Conservation (phyloP, 805 yeast genomes). For the Pichia heedii region DNA sequence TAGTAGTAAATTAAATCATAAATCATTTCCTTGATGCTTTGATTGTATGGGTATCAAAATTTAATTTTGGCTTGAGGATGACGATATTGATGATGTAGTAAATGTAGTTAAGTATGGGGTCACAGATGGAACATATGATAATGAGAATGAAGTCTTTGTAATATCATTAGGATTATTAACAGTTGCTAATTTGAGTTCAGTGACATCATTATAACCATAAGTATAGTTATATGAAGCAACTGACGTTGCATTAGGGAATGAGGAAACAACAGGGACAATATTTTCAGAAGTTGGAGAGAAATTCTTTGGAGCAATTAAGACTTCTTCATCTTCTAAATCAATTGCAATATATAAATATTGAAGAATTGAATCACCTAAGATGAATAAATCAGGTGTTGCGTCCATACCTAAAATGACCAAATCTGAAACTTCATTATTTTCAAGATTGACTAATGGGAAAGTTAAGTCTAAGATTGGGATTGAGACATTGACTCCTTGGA, state of each 20-base stretch:
- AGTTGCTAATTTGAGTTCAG: conserved; percentile 10
- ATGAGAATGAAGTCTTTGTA: conserved; percentile 7
- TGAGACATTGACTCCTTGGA: conserved; percentile 43
- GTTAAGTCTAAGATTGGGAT: conserved; percentile 32
- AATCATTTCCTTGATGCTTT: no score
- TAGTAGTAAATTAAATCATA: no score
- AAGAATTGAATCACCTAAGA: conserved; percentile 48
- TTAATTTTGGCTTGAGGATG: neutral
- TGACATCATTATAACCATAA: conserved; percentile 9
- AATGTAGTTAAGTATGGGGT: no score
- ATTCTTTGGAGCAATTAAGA: conserved; percentile 34
- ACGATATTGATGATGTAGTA: neutral
- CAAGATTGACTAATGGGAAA: conserved; percentile 6
- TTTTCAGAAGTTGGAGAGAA: conserved; percentile 6
- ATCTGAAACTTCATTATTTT: conserved; percentile 9
- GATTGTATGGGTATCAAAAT: neutral
- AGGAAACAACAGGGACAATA: conserved; percentile 3
- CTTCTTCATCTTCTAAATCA: conserved; percentile 38
- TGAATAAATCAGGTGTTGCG: conserved; percentile 21
- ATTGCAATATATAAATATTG: conserved; percentile 45
- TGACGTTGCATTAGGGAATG: conserved; percentile 10
- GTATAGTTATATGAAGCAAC: conserved; percentile 8
- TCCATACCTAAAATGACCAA: conserved; percentile 34
- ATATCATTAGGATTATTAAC: conserved; percentile 8
- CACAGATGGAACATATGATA: conserved; percentile 4